Conservation (phyloP, 1,139 yeast species). For the Hemisphaericaspora subhashii region DNA sequence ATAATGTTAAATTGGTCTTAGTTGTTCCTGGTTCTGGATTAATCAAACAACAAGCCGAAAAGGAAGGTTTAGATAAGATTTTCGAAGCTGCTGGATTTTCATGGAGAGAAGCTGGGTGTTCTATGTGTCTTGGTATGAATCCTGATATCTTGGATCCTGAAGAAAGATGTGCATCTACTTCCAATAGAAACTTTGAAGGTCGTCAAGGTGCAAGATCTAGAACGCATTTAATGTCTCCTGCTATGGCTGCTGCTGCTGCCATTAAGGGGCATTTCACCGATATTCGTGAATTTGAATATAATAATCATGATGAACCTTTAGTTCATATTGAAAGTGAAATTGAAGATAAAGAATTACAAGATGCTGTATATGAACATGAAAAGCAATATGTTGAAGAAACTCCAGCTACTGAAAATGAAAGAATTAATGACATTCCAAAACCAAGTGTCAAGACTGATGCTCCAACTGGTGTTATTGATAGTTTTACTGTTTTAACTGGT, state of each 20-base stretch:
- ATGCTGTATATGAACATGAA: conserved; percentile 70
- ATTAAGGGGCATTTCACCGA: conserved; percentile 88
- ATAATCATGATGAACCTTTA: conserved; percentile 59
- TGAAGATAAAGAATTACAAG: conserved; percentile 61
- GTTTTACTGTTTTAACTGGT: conserved; percentile 74
- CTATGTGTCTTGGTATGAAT: conserved; percentile 99
- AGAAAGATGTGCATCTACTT: conserved; percentile 98
- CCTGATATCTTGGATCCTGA: conserved; percentile 93
- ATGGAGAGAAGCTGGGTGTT: conserved; percentile 99
- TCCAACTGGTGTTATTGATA: conserved; percentile 60
- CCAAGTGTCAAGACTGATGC: conserved; percentile 16
- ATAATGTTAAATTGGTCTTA: conserved; percentile 74
- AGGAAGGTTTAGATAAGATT: conserved; percentile 89
- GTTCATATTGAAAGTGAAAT: conserved; percentile 51
- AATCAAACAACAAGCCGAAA: conserved; percentile 89
- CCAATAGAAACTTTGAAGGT: conserved; percentile 98
- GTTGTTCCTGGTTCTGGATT: conserved; percentile 98
- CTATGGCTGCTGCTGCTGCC: conserved; percentile 99
- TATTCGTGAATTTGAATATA: conserved; percentile 76
- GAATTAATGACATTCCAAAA: conserved; percentile 57
- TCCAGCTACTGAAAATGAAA: conserved; percentile 44
- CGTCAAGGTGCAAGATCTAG: conserved; percentile 98
- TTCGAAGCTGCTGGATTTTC: conserved; percentile 91
- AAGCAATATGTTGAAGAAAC: conserved; percentile 51
- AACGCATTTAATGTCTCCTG: conserved; percentile 97